phyloP scores from a whole-genome alignment of 2,329 filamentous ascomycete genomes.

The Zymoseptoria brevis region DNA sequence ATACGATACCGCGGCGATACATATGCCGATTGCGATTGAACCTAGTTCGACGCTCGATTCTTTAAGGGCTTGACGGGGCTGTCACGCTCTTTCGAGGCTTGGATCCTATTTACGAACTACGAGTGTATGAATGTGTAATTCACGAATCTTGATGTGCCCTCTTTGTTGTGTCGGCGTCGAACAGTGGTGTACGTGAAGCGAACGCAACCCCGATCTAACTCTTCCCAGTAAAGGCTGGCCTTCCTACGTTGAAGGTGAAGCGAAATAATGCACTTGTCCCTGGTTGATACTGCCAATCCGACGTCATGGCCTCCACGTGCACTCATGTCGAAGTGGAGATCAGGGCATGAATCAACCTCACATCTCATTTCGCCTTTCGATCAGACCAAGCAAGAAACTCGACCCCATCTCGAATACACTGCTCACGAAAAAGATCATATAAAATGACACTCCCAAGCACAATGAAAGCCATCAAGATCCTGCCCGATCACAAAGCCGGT shows the following conservation, averaged over 20 bases:
- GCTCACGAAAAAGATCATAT: neutral
- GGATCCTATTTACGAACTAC: neutral
- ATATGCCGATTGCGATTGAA: neutral
- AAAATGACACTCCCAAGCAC: constrained; percentile 1
- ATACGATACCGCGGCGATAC: neutral
- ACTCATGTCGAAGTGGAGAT: neutral
- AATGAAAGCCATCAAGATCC: constrained; percentile 32
- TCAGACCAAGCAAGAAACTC: no score
- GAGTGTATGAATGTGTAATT: neutral
- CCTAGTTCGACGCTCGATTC: neutral
- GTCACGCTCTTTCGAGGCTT: neutral
- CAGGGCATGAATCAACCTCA: neutral
- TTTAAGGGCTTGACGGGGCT: neutral
- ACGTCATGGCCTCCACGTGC: no score
- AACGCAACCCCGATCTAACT: no score
- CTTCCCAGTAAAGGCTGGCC: no score
- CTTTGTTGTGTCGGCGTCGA: neutral
- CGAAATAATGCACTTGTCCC: no score
- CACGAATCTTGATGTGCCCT: neutral
- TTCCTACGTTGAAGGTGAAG: no score
- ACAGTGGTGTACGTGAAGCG: no score
- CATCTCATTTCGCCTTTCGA: neutral
- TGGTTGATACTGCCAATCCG: no score
- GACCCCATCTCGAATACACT: neutral
- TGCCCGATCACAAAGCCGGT: constrained; percentile 31